phyloP scores from a whole-genome alignment of 352 stramenopile species.

The Phytophthora pseudosyringae region DNA sequence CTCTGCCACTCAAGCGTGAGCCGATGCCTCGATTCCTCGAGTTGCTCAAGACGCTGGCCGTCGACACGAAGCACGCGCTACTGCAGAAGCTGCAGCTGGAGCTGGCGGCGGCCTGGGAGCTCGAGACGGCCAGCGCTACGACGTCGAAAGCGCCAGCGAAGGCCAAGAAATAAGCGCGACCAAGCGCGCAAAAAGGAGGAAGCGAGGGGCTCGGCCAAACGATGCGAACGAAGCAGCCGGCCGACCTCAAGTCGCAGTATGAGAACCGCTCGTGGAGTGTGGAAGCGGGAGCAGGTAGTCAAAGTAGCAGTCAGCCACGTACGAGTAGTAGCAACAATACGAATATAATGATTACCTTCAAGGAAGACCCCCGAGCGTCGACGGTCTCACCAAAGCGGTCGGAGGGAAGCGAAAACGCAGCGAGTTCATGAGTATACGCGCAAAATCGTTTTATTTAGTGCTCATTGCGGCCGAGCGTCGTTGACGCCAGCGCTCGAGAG shows the following conservation, averaged over 20 bases:
- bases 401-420: constrained; percentile 5
- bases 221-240: constrained; percentile 38
- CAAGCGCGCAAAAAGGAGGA: constrained; percentile 20
- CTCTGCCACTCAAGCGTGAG: constrained; percentile 27
- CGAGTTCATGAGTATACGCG: constrained; percentile 6
- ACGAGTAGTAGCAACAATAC: constrained; percentile 33
- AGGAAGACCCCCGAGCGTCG: constrained; percentile 14
- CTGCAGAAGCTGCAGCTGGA: constrained; percentile 34
- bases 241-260: constrained; percentile 24
- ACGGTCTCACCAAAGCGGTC: constrained; percentile 2
- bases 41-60: constrained; percentile 28
- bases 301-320: constrained; percentile 27
- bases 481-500: constrained; percentile 3
- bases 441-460: constrained; percentile 40
- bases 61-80: constrained; percentile 32
- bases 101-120: constrained; percentile 23
- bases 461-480: constrained; percentile 10
- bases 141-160: constrained; percentile 10
- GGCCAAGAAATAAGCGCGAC: constrained; percentile 19
- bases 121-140: constrained; percentile 2
- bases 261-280: constrained; percentile 16
- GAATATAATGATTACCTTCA: constrained; percentile 35
- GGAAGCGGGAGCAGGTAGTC: constrained; percentile 22
- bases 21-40: constrained; percentile 29
- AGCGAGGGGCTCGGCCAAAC: constrained; percentile 20